phyloP scores from a whole-genome alignment of 1,139 yeast genomes.

The Pichia sp. region DNA sequence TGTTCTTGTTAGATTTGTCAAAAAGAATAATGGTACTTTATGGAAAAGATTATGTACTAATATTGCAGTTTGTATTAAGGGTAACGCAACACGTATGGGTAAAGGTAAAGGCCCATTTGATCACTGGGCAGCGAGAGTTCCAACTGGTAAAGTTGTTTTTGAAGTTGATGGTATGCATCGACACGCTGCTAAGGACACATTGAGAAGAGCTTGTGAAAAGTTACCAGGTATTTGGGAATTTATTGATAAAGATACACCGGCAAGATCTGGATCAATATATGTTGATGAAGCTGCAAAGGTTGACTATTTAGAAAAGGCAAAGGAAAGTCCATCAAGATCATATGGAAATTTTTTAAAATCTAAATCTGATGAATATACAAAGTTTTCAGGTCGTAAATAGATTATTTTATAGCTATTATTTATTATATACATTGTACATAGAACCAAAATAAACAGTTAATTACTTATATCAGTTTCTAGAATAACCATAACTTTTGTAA shows the following conservation, averaged over 20 bases:
- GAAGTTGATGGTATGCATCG: constrained; percentile 88
- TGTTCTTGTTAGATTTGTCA: constrained; percentile 72
- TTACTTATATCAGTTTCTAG: constrained; percentile 32
- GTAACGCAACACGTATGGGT: constrained; percentile 99
- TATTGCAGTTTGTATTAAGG: constrained; percentile 89
- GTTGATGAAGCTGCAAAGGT: constrained; percentile 40
- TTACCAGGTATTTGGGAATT: constrained; percentile 91
- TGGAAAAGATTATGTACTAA: constrained; percentile 80
- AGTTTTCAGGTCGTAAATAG: constrained; percentile 27
- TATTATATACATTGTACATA: constrained; percentile 1
- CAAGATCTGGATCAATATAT: constrained; percentile 63
- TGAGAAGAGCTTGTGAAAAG: constrained; percentile 86
- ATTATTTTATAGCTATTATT: neutral
- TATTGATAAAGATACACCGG: constrained; percentile 56
- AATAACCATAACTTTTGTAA: constrained; percentile 77
- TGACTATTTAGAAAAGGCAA: constrained; percentile 50
- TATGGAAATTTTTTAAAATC: constrained; percentile 33
- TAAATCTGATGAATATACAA: constrained; percentile 30
- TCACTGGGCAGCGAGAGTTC: constrained; percentile 95
- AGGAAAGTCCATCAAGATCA: constrained; percentile 56
- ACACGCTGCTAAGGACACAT: constrained; percentile 83
- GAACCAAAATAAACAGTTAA: neutral
- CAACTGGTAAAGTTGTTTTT: constrained; percentile 88
- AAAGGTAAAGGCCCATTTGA: constrained; percentile 98
- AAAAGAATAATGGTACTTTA: constrained; percentile 61